A percentile compares a stretch with the other conserved stretches of the same genome.
Conservation (phyloP, 176 grass and related monocot genomes). For the Oropetium thomaeum region DNA sequence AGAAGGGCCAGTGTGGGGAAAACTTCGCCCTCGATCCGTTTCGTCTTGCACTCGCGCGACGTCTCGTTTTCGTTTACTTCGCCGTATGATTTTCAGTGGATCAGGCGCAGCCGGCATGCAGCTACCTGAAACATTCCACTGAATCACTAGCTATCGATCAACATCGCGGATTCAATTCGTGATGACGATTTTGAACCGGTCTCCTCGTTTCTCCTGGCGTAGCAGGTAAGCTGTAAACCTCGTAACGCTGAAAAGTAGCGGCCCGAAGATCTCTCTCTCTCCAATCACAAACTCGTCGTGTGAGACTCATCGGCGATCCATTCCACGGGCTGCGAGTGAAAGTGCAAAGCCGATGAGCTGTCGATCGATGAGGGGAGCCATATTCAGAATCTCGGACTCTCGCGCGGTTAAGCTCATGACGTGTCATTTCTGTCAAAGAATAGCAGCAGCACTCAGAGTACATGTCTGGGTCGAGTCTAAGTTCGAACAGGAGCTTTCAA, state of each 20-base stretch:
- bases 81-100: background rate
- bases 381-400: too few species aligned
- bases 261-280: too few species aligned
- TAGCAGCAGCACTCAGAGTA: background rate
- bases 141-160: background rate
- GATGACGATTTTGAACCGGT: background rate
- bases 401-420: background rate
- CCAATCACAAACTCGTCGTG: too few species aligned
- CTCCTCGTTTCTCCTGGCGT: background rate
- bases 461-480: background rate
- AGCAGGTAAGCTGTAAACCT: conserved; percentile 3
- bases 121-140: conserved; percentile 24
- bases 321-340: background rate
- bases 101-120: background rate
- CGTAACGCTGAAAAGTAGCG: background rate
- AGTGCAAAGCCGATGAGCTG: background rate
- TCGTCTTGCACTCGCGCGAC: too few species aligned
- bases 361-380: background rate
- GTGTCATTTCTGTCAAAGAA: background rate
- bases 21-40: too few species aligned
- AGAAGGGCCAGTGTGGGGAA: too few species aligned
- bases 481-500: conserved; percentile 1
- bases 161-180: background rate
- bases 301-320: background rate
- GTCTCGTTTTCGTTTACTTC: background rate